Evolutionary conservation across 1,139 yeast genomes (phyloP).

Genomic region (Hanseniaspora gamundiae): DNA sequence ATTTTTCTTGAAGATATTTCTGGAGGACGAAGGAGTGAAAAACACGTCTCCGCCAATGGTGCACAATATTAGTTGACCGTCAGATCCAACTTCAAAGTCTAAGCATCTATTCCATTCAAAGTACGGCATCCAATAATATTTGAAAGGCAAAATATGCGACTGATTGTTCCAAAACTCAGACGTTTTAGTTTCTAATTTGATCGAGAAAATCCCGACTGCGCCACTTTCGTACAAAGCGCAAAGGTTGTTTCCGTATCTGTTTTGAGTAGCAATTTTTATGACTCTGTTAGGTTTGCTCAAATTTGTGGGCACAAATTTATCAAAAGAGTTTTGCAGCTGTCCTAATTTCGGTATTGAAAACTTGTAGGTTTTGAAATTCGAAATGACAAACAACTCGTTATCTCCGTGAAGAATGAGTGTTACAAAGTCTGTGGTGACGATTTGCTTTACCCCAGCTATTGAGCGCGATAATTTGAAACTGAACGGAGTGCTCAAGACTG

Average conservation of each 20-base stretch:
- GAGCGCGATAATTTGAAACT: slow-evolving; percentile 31
- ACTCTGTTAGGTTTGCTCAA: slow-evolving; percentile 12
- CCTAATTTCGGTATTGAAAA: slow-evolving; percentile 30
- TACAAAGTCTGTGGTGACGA: slow-evolving; percentile 56
- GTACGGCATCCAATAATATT: slow-evolving; percentile 26
- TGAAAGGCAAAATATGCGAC: slow-evolving; percentile 16
- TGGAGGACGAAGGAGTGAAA: slow-evolving; percentile 25
- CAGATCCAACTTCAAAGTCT: slow-evolving; percentile 57
- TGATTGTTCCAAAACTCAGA: slow-evolving; percentile 17
- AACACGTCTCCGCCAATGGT: slow-evolving; percentile 53
- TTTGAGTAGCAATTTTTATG: slow-evolving; percentile 20
- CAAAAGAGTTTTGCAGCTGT: slow-evolving; percentile 8
- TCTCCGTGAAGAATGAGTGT: slow-evolving; percentile 53
- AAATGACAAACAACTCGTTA: slow-evolving; percentile 52
- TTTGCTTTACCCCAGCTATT: slow-evolving; percentile 37
- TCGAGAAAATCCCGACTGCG: slow-evolving; percentile 17
- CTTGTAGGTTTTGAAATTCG: slow-evolving; percentile 46
- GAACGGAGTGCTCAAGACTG: slow-evolving; percentile 9
- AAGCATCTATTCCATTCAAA: slow-evolving; percentile 22
- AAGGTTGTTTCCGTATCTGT: slow-evolving; percentile 20
- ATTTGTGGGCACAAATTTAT: slow-evolving; percentile 3
- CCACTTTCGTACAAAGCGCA: slow-evolving; percentile 21
- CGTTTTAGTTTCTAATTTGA: slow-evolving; percentile 12
- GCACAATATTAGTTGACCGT: slow-evolving; percentile 58
- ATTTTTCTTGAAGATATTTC: slow-evolving; percentile 12